Percentiles rank a stretch among this genome's conserved stretches.
Evolutionary conservation across 768 basidiomycete species (phyloP).

Genomic region (Psilocybe azurescens): DNA sequence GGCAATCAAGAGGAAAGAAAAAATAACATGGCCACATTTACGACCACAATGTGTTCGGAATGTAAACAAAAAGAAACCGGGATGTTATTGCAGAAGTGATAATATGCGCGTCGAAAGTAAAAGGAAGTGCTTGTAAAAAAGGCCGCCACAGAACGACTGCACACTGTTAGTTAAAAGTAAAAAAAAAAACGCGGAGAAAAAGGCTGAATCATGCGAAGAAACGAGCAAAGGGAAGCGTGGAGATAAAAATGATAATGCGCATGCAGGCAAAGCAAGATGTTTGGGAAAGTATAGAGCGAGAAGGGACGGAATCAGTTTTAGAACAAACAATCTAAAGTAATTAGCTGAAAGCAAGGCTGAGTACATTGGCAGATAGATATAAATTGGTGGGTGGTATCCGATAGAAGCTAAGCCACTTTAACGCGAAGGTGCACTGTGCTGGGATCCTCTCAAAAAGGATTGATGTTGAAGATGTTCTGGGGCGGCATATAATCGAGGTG

Average conservation of each 20-base stretch:
- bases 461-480: slow-evolving; percentile 42
- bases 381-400: neutral
- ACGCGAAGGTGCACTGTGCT: slow-evolving; percentile 24
- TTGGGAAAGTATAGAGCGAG: neutral
- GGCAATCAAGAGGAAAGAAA: neutral
- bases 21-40: neutral
- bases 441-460: slow-evolving; percentile 41
- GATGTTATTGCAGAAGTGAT: neutral
- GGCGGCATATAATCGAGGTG: slow-evolving; percentile 28
- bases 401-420: slow-evolving; percentile 2
- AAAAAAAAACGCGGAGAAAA: neutral
- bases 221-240: neutral
- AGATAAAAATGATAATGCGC: neutral
- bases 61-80: neutral
- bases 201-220: neutral
- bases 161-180: too few species aligned
- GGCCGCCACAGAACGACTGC: too few species aligned
- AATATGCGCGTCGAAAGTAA: neutral
- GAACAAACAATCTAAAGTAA: slow-evolving; percentile 9
- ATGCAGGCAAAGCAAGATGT: neutral
- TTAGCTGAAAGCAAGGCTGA: slow-evolving; percentile 1
- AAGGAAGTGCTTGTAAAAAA: too few species aligned
- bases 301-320: neutral
- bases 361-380: neutral
- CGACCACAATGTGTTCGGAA: neutral